Conservation (phyloP, 192 early-diverging fungal species). For the Pilobolus umbonatus region DNA sequence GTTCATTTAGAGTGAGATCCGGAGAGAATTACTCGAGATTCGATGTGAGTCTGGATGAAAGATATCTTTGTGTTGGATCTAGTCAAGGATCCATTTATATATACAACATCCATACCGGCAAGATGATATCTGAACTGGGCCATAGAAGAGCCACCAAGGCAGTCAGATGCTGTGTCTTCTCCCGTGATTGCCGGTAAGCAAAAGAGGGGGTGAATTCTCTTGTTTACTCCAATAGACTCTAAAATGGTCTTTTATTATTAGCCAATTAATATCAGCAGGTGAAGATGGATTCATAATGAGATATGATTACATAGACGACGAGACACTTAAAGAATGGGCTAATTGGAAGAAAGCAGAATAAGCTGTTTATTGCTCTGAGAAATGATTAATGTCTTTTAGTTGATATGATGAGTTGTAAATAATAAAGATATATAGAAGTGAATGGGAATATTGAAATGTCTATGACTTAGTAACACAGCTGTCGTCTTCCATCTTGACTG, state of each 20-base stretch:
- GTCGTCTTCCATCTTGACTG: too few relatives aligned
- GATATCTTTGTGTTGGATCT: slow-evolving; percentile 71
- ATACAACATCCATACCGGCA: slow-evolving; percentile 66
- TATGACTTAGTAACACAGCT: too few relatives aligned
- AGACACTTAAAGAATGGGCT: slow-evolving; percentile 68
- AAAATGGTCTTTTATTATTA: slow-evolving; percentile 2
- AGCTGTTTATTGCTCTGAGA: too few relatives aligned
- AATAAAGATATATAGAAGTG: too few relatives aligned
- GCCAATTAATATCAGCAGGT: slow-evolving; percentile 66
- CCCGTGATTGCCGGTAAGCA: slow-evolving; percentile 64
- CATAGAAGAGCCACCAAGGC: slow-evolving; percentile 77
- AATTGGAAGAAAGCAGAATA: slow-evolving; percentile 39
- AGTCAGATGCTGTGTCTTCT: slow-evolving; percentile 75
- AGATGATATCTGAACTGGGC: slow-evolving; percentile 53
- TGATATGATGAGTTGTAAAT: too few relatives aligned
- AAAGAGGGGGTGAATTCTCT: not conserved
- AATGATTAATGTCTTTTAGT: too few relatives aligned
- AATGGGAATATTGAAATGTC: too few relatives aligned
- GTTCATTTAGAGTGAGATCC: slow-evolving; percentile 33
- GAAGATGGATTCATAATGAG: slow-evolving; percentile 81
- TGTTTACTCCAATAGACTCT: not conserved
- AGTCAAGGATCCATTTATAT: slow-evolving; percentile 66
- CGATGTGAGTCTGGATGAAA: slow-evolving; percentile 66
- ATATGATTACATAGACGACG: slow-evolving; percentile 76
- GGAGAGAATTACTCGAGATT: slow-evolving; percentile 49